Conservation (phyloP, 106 monocot genomes). For the Ottelia alismoides region DNA sequence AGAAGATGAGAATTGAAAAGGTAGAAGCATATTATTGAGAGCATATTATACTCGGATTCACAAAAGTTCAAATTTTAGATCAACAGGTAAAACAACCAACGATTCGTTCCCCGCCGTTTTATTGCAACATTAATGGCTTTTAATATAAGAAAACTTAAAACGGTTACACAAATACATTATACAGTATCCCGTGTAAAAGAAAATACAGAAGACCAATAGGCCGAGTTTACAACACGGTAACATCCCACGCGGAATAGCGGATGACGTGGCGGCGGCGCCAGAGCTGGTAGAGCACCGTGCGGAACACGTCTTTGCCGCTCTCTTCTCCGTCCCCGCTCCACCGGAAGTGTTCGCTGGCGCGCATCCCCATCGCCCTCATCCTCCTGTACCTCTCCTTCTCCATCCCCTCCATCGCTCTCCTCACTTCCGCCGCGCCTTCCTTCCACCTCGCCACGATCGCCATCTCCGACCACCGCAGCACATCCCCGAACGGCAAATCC, state of each 20-base stretch:
- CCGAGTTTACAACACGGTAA: too few relatives aligned
- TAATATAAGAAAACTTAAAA: too few relatives aligned
- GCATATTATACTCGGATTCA: too few relatives aligned
- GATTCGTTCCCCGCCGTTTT: too few relatives aligned
- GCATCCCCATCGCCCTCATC: conserved; percentile 5
- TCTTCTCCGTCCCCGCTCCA: background rate
- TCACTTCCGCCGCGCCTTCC: background rate
- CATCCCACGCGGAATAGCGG: conserved; percentile 10
- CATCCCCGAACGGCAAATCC: conserved; percentile 17
- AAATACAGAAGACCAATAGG: too few relatives aligned
- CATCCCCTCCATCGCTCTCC: conserved; percentile 2
- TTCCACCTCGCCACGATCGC: conserved; percentile 5
- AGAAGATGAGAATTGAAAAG: too few relatives aligned
- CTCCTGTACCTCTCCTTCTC: background rate
- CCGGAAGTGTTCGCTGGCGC: conserved; percentile 8
- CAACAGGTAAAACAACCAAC: too few relatives aligned
- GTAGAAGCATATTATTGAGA: too few relatives aligned
- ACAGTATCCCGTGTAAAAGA: too few relatives aligned
- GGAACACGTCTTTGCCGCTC: conserved; percentile 4
- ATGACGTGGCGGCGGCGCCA: conserved; percentile 18
- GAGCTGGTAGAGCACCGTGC: conserved; percentile 11
- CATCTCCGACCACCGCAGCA: conserved; percentile 15
- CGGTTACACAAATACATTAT: too few relatives aligned
- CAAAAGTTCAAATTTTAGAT: too few relatives aligned
- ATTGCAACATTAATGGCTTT: too few relatives aligned